Evolutionary conservation across 805 yeast genomes (phyloP), one percentile per base, ranked within the genome.

Genomic region (Ogataea sp.): DNA sequence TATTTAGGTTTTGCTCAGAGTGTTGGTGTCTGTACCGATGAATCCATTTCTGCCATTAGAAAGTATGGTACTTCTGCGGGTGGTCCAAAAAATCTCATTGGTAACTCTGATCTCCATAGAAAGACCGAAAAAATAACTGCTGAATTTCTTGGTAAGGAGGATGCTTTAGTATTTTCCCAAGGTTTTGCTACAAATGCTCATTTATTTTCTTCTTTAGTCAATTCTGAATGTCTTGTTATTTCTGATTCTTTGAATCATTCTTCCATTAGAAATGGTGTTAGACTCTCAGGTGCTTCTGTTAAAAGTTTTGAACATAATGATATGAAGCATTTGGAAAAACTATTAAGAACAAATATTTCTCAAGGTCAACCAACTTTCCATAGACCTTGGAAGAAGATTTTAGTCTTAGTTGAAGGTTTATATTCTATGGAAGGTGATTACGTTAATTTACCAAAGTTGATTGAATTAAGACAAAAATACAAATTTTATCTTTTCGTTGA

Each of bases 1-100:
- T 93, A 93, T 60, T 71, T 93, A 43, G 99, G 99, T 1, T 93
- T 93, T 64, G 98, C 96, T 18, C 97, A 93, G 64, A 82, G 95
- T 39, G 81, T 78, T 47, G 99, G 99, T 43, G 71, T 69, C 39
- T 93, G 99, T 62, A 87, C 97, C 2, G 88, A 82, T 43, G 71
- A 71, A 38, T 83, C 96, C 8, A 67, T 83, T 46, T 65, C 72
- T 31, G 58, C 75, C 29, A 71, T 86, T 32, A 66, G 73, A n/a
- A 64, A 75, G 35, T 78, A 80, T 52, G 97, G 97, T 38, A 69
- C 87, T 32, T 72, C 88, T 9, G 71, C 81, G 2, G 80, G 90
- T 47, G 89, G 95, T 33, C 78, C 97, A 33, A 73, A 95, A 54
- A 68, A 75, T 43, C 62, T 70, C 32, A 70, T 77, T 39, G 99